Conservation (phyloP, 345 rosid species). For the Laguncularia racemosa region DNA sequence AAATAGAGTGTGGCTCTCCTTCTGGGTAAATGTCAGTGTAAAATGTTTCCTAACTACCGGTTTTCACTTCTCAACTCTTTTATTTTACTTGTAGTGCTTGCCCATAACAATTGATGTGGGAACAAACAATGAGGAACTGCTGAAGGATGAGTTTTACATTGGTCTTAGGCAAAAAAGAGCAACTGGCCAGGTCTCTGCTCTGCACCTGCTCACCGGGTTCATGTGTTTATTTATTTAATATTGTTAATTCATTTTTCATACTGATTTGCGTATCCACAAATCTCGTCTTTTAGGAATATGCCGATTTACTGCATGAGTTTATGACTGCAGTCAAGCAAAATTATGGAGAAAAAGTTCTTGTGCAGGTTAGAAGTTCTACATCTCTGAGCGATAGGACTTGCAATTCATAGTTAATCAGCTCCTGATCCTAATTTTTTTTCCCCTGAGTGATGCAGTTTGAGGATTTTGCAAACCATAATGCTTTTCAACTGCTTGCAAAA, state of each 20-base stretch:
- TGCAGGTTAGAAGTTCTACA: constrained; percentile 42
- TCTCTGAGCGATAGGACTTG: not conserved
- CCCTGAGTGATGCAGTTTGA: constrained; percentile 54
- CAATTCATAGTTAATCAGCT: constrained; percentile 2
- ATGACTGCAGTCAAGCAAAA: constrained; percentile 88
- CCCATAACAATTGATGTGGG: constrained; percentile 90
- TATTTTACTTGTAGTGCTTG: constrained; percentile 46
- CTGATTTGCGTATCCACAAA: constrained; percentile 2
- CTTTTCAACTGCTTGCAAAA: constrained; percentile 70
- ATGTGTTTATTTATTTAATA: not conserved
- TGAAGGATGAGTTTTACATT: constrained; percentile 82
- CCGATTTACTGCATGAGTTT: constrained; percentile 70
- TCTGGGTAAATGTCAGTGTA: too few species aligned
- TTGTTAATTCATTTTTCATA: not conserved
- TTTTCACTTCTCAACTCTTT: not conserved
- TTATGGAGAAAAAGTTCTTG: constrained; percentile 82
- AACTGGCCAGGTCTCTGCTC: constrained; percentile 55
- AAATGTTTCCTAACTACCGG: too few species aligned
- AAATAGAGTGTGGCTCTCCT: not conserved
- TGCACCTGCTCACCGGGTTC: not conserved
- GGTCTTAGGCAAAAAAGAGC: constrained; percentile 78
- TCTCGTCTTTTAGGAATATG: constrained; percentile 51
- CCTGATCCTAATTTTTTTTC: not conserved
- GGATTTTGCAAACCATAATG: constrained; percentile 98
- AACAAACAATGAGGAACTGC: constrained; percentile 73